Base-by-base conservation (phyloP, 2,329 filamentous ascomycete genomes). In the Didymella lethalis region DNA sequence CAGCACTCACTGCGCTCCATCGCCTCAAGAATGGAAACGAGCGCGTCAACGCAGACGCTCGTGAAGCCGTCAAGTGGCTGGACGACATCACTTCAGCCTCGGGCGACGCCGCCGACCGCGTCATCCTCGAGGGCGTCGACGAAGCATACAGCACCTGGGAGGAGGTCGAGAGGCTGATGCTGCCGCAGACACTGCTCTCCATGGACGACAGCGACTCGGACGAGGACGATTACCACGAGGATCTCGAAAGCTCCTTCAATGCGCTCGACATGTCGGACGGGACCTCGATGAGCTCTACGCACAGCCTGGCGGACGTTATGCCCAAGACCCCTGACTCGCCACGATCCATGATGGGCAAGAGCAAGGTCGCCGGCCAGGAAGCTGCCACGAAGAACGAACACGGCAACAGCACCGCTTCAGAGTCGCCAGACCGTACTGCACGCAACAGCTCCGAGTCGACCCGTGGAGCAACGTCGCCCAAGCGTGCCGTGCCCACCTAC, bases 21-120 rank as follows among this genome's bases (percentile, higher is more conserved):
- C 77, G 72, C 61, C 74, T 82, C 47, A 81, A 79, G 67, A 74
- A 72, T 34, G 76, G 73, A 54, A 76, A 66, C 52, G 78, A 77
- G 51, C 78, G 78, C 51, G 72, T 80, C 66, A 77, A 77, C 48
- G 70, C 76, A 54, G 81, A 82, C 59, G 79, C 81, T 50, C 77
- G 76, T 61, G 81, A 83, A 62, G 81, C 81, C 43, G 74, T 83
- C 46, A 75, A 79, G 62, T 84, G 82, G 82, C 77, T 84, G 47
- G 82, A 84, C 65, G 78, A 82, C 32, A 79, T 81, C 54, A 84
- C 81, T n/a, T 80, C 79, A 40, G 76, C 80, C 38, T 66, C 78
- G 44, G 71, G 75, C 54, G 68, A 70, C 31, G 62, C 65, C 7
- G 67, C 68, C 41, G 67, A 69, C 57, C 68, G 69, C 25, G 79